A percentile compares a stretch with the other conserved stretches of the same genome.
These are phyloP conservation scores for Calonectria henricotiae DNA, from an alignment of 2,329 filamentous ascomycete species.

Conservation along the genomic window DNA sequence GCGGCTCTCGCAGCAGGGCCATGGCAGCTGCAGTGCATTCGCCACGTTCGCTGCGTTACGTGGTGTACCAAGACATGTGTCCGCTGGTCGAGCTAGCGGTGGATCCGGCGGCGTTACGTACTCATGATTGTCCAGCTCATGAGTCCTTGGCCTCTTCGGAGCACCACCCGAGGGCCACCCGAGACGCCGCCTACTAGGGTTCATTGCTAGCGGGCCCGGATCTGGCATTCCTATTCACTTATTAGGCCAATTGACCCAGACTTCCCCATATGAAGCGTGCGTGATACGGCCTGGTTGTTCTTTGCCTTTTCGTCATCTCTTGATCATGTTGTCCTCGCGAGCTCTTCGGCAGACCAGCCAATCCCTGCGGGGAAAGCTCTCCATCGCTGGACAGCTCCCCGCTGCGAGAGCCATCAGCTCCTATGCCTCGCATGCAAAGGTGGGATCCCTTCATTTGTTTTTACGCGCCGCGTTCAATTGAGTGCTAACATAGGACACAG, in stretches of 20 bases:
- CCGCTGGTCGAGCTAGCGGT: background rate
- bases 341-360: constrained; percentile 47
- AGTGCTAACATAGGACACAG: constrained; percentile 63
- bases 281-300: constrained; percentile 15
- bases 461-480: background rate
- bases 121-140: constrained; percentile 22
- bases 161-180: constrained; percentile 28
- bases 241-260: constrained; percentile 31
- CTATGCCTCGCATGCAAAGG: constrained; percentile 49
- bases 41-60: background rate
- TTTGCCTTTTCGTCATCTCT: constrained; percentile 18
- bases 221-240: constrained; percentile 18
- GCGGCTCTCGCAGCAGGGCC: constrained; percentile 23
- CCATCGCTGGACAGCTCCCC: constrained; percentile 44
- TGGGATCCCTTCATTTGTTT: constrained; percentile 21
- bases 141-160: constrained; percentile 24
- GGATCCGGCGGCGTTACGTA: constrained; percentile 16
- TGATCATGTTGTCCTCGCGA: constrained; percentile 49
- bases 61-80: background rate
- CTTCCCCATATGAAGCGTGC: background rate
- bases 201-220: constrained; percentile 20
- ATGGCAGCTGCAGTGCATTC: background rate
- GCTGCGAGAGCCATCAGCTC: constrained; percentile 40
- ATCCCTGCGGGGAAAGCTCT: constrained; percentile 48
- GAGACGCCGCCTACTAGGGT: constrained; percentile 18